These are phyloP conservation scores for Parascedosporium putredinis DNA, from an alignment of 2,329 filamentous ascomycete genomes.

Conservation along the genomic window DNA sequence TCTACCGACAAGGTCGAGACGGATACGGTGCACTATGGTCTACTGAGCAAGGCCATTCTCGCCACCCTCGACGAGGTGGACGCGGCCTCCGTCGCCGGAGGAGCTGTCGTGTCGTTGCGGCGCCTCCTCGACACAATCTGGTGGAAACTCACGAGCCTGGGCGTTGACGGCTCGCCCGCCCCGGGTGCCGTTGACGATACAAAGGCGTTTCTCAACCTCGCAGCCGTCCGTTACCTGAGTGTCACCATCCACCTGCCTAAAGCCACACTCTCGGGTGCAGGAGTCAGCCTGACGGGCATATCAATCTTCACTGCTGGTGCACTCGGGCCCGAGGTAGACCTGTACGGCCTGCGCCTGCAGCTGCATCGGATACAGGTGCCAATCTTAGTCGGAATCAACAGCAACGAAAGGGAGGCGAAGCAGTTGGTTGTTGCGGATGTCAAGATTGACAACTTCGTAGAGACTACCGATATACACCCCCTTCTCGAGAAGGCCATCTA, in stretches of 20 bases:
- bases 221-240: slow-evolving; percentile 33
- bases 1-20: slow-evolving; percentile 47
- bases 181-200: slow-evolving; percentile 9
- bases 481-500: slow-evolving; percentile 50
- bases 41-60: slow-evolving; percentile 55
- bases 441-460: slow-evolving; percentile 44
- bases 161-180: slow-evolving; percentile 11
- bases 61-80: slow-evolving; percentile 27
- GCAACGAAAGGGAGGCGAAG: slow-evolving; percentile 55
- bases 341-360: slow-evolving; percentile 27
- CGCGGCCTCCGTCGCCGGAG: slow-evolving; percentile 1
- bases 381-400: slow-evolving; percentile 61
- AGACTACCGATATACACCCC: slow-evolving; percentile 38
- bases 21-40: slow-evolving; percentile 71
- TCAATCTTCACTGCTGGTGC: slow-evolving; percentile 27
- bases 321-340: slow-evolving; percentile 12
- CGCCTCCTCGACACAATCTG: slow-evolving; percentile 22
- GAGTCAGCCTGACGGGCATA: slow-evolving; percentile 41
- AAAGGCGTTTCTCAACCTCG: slow-evolving; percentile 20
- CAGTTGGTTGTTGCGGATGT: slow-evolving; percentile 57
- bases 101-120: slow-evolving; percentile 13
- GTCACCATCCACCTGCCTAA: slow-evolving; percentile 53
- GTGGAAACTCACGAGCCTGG: slow-evolving; percentile 19
- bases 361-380: slow-evolving; percentile 52
- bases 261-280: slow-evolving; percentile 54